These are phyloP conservation scores for Puccinia brachypodii DNA, from an alignment of 1,284 basidiomycete species.

Conservation along the genomic window DNA sequence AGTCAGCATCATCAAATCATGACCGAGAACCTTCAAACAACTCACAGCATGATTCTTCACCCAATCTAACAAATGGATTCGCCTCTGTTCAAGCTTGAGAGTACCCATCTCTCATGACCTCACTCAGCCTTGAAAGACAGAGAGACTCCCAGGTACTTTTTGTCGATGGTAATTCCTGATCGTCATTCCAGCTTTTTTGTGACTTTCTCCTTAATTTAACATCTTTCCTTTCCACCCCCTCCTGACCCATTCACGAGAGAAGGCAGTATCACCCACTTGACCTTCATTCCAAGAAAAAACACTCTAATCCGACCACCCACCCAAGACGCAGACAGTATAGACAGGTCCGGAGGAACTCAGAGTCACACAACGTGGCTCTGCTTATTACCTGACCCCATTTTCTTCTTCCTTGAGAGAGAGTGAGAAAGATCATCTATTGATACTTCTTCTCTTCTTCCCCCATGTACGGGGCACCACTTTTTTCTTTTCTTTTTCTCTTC, in stretches of 20 bases:
- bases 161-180: constrained; percentile 4
- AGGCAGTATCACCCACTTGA: background rate
- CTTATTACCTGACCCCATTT: background rate
- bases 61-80: constrained; percentile 25
- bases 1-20: constrained; percentile 1
- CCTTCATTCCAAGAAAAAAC: too few species aligned
- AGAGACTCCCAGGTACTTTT: background rate
- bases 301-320: background rate
- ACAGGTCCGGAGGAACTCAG: background rate
- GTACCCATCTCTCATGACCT: background rate
- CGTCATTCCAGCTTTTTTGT: background rate
- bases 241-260: background rate
- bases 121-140: background rate
- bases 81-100: constrained; percentile 32
- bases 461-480: background rate
- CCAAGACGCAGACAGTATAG: background rate
- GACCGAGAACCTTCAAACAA: constrained; percentile 23
- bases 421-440: constrained; percentile 5
- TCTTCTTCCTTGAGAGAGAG: too few species aligned
- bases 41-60: constrained; percentile 18
- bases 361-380: constrained; percentile 13
- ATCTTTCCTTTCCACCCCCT: background rate
- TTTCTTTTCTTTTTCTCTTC: too few species aligned
- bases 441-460: background rate
- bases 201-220: background rate